Conservation (phyloP, 1,139 yeast species). For the Yamadazyma songkhlaensis region DNA sequence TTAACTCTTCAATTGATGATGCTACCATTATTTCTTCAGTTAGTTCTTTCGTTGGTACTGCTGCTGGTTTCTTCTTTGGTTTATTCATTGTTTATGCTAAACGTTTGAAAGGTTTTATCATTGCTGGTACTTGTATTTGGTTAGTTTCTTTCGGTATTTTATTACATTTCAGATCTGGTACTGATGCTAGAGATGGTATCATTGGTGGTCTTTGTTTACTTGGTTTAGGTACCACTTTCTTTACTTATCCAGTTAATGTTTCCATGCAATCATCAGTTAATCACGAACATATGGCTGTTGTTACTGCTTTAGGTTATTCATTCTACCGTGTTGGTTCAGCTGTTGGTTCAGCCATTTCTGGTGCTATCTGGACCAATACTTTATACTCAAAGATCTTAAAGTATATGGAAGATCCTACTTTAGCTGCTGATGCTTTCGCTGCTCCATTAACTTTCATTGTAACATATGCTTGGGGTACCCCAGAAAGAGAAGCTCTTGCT, state of each 20-base stretch:
- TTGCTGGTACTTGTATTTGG: slow-evolving; percentile 35
- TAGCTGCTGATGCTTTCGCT: slow-evolving; percentile 26
- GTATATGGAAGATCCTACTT: slow-evolving; percentile 18
- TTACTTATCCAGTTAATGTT: slow-evolving; percentile 33
- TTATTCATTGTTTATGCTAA: slow-evolving; percentile 27
- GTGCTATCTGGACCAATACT: slow-evolving; percentile 38
- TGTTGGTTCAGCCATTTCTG: slow-evolving; percentile 33
- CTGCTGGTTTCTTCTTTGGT: slow-evolving; percentile 33
- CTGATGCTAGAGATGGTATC: slow-evolving; percentile 28
- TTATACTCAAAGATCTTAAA: slow-evolving; percentile 18
- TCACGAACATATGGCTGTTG: slow-evolving; percentile 39
- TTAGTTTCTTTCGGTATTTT: slow-evolving; percentile 34
- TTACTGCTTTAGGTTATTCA: slow-evolving; percentile 30
- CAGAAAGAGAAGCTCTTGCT: slow-evolving; percentile 29
- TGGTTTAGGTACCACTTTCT: slow-evolving; percentile 39
- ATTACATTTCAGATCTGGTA: slow-evolving; percentile 31
- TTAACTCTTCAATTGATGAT: slow-evolving; percentile 28
- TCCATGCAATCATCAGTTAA: slow-evolving; percentile 31
- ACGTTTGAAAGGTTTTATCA: slow-evolving; percentile 30
- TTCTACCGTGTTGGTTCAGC: slow-evolving; percentile 36
- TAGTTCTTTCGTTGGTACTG: slow-evolving; percentile 31
- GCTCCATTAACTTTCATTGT: slow-evolving; percentile 27
- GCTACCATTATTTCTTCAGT: slow-evolving; percentile 35
- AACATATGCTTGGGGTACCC: slow-evolving; percentile 30
- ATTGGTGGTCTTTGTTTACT: slow-evolving; percentile 31